These are phyloP conservation scores for Fistulifera pelliculosa DNA, from an alignment of 108 stramenopile genomes.

Conservation along the genomic window DNA sequence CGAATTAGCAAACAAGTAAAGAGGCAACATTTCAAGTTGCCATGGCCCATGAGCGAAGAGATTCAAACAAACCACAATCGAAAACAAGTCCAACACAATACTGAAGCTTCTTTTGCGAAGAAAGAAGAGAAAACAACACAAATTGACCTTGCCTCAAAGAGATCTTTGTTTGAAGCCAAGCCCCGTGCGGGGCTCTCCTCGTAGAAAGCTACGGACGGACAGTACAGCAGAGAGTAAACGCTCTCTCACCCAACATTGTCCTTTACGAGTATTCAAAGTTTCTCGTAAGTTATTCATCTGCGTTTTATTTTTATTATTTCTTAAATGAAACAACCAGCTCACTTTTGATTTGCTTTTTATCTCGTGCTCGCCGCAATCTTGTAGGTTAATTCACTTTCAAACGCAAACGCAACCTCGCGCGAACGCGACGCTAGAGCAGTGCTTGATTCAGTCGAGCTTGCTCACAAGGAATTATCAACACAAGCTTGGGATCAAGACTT, in stretches of 20 bases:
- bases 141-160: conserved; percentile 6
- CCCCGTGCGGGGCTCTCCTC: conserved; percentile 41
- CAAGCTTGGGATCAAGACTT: conserved; percentile 18
- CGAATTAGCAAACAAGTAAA: not conserved
- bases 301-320: conserved; percentile 7
- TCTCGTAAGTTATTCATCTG: conserved; percentile 37
- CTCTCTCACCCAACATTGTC: conserved; percentile 27
- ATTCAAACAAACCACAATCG: conserved; percentile 23
- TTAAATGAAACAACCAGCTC: not conserved
- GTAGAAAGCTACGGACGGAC: conserved; percentile 33
- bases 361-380: conserved; percentile 1
- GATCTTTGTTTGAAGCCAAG: conserved; percentile 5
- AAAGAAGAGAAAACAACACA: conserved; percentile 9
- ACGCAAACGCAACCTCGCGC: not conserved
- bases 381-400: not conserved
- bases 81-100: conserved; percentile 1
- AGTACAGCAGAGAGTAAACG: conserved; percentile 18
- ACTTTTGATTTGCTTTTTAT: not conserved
- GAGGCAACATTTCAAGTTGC: conserved; percentile 5
- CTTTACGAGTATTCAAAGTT: conserved; percentile 25
- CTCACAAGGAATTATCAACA: conserved; percentile 11
- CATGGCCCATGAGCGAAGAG: conserved; percentile 70
- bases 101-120: conserved; percentile 2
- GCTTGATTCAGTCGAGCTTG: conserved; percentile 12
- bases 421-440: conserved; percentile 15